Evolutionary conservation across 2,329 filamentous ascomycete genomes (phyloP).

Genomic region (Knufia fluminis): DNA sequence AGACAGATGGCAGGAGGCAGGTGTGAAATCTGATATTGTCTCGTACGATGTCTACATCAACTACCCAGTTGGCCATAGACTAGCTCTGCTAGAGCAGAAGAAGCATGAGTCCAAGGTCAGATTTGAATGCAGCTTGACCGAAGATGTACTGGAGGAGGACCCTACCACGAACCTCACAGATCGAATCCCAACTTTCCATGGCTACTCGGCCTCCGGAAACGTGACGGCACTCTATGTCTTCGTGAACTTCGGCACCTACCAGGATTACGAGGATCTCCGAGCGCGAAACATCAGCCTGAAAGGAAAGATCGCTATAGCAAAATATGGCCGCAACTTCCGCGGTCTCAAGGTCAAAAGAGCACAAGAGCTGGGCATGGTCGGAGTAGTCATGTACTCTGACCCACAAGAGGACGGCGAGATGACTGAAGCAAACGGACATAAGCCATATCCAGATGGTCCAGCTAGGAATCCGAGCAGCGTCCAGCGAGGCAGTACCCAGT

Average conservation of each 20-base stretch:
- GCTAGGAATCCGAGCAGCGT: constrained; percentile 82
- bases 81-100: constrained; percentile 53
- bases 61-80: constrained; percentile 61
- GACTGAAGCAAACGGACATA: constrained; percentile 71
- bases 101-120: constrained; percentile 43
- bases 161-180: constrained; percentile 62
- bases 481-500: constrained; percentile 79
- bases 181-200: constrained; percentile 83
- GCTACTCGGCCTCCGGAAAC: constrained; percentile 86
- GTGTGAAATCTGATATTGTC: constrained; percentile 50
- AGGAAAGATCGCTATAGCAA: constrained; percentile 79
- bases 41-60: constrained; percentile 72
- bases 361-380: constrained; percentile 80
- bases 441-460: constrained; percentile 73
- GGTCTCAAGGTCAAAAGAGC: constrained; percentile 89
- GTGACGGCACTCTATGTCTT: constrained; percentile 81
- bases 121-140: constrained; percentile 73
- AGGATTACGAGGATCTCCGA: constrained; percentile 74
- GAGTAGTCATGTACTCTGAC: constrained; percentile 75
- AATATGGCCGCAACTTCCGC: constrained; percentile 79
- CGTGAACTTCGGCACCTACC: constrained; percentile 81
- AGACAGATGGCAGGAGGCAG: constrained; percentile 63
- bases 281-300: constrained; percentile 64
- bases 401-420: constrained; percentile 78
- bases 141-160: constrained; percentile 78